Percentiles rank a stretch among this genome's conserved stretches.
Conservation (phyloP, 345 rosid genomes). For the Dipteronia dyeriana region DNA sequence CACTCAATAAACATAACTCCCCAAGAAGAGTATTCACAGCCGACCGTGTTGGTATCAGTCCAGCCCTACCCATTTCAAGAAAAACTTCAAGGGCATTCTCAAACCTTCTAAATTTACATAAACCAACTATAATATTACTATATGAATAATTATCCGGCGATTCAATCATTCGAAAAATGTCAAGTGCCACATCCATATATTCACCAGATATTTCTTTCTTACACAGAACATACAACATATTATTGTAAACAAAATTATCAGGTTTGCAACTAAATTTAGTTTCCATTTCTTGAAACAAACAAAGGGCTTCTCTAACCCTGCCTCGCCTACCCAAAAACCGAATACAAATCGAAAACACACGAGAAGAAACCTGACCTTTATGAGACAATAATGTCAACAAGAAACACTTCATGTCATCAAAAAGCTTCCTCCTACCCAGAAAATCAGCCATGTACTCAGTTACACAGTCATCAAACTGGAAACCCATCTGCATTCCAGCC, state of each 20-base stretch:
- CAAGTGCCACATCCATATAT: constrained; percentile 32
- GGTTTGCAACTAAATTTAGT: constrained; percentile 32
- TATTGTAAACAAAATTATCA: constrained; percentile 39
- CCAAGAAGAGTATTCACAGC: constrained; percentile 36
- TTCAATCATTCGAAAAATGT: constrained; percentile 32
- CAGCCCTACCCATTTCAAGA: constrained; percentile 27
- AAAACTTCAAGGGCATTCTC: constrained; percentile 33
- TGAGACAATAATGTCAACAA: constrained; percentile 25
- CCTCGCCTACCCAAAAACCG: constrained; percentile 42
- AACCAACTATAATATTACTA: constrained; percentile 36
- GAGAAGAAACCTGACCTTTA: constrained; percentile 26
- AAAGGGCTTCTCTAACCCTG: constrained; percentile 36
- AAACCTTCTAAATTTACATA: constrained; percentile 36
- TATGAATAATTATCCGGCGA: constrained; percentile 37
- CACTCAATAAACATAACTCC: constrained; percentile 25
- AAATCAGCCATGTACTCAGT: constrained; percentile 39
- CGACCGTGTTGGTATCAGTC: constrained; percentile 36
- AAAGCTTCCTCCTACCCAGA: constrained; percentile 43
- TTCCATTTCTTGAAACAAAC: constrained; percentile 40
- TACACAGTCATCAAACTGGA: constrained; percentile 34
- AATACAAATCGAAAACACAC: constrained; percentile 33
- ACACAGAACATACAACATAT: constrained; percentile 44
- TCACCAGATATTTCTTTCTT: constrained; percentile 36
- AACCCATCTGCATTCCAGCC: constrained; percentile 39
- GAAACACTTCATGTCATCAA: constrained; percentile 37